phyloP scores from a whole-genome alignment of 306 rosid species.

The Acacia confusa region DNA sequence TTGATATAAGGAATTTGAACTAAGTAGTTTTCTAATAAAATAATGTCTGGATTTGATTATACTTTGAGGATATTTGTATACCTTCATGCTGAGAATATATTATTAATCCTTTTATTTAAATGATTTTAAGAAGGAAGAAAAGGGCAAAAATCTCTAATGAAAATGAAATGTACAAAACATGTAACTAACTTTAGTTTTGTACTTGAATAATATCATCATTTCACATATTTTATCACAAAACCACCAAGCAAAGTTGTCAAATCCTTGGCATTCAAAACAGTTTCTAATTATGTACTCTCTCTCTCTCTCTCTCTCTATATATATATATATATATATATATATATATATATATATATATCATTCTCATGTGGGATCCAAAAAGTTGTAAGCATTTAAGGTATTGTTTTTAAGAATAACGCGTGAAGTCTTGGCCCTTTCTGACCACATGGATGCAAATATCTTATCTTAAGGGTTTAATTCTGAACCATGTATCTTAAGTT shows the following conservation, averaged over 20 bases:
- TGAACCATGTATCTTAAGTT: too few relatives aligned
- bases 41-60: not conserved
- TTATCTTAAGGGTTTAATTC: too few relatives aligned
- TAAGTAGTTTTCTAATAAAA: too few relatives aligned
- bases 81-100: not conserved
- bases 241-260: not conserved
- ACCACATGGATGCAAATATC: not conserved
- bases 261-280: not conserved
- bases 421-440: not conserved
- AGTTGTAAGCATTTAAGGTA: conserved; percentile 16
- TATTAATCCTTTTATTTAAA: not conserved
- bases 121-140: not conserved
- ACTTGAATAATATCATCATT: not conserved
- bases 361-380: conserved; percentile 2
- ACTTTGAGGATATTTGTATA: not conserved
- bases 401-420: not conserved
- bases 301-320: too few relatives aligned
- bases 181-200: not conserved
- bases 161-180: conserved; percentile 20
- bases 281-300: not conserved
- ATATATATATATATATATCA: not conserved
- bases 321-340: too few relatives aligned
- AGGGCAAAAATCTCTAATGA: not conserved
- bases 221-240: not conserved
- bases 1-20: too few relatives aligned